Base-by-base conservation (phyloP, 164 flowering plant species). In the Kalanchoe fedtschenkoi region DNA sequence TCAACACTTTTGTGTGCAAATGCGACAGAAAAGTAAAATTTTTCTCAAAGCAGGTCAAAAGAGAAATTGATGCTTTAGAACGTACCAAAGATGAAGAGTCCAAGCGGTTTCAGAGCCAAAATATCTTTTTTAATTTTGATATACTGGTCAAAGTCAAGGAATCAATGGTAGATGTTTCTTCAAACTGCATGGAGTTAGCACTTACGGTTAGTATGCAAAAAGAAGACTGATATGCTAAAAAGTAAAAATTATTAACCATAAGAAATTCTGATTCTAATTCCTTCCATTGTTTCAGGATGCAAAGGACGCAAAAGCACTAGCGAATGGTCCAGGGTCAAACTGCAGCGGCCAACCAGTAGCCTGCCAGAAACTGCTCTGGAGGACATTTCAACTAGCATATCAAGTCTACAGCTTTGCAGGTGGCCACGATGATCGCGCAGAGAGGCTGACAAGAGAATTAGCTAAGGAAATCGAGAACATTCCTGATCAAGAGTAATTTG, bases 391-490 rank as follows among this genome's bases (percentile, higher is more conserved):
- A 44, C 73, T 89, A 46, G 91, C 97, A 66, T 89, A 76, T 68
- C 66, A 80, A 38, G 90, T 87, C 14, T 87, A 89, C 60, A 74
- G 82, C 11, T 89, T 89, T 71, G 88, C 97, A 0, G 97, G 95
- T 39, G 95, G 95, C 35, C 88, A 83, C 13, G 95, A 87, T 63
- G 97, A 89, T 15, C 82, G 95, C 0, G 95, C 90, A 4, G 97
- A 89, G 35, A 71, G 5, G 66, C 71, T 87, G 55, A 81, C 86
- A 30, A 78, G 66, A 66, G 88, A 89, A 66, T 33, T 89, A 37
- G 95, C 91, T 42, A 71, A 79, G 2, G 95, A 83, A 73, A 89
- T 89, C 29, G 77, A 85, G 74, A 77, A 73, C 1, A 77, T 72
- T 42, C 79, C 51, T 19, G 51, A 44, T 26, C 51, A 19, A 19